Evolutionary conservation across 495 filamentous ascomycete genomes (phyloP), one percentile per base, ranked within the genome.

Genomic region (Eremomyces bilateralis): DNA sequence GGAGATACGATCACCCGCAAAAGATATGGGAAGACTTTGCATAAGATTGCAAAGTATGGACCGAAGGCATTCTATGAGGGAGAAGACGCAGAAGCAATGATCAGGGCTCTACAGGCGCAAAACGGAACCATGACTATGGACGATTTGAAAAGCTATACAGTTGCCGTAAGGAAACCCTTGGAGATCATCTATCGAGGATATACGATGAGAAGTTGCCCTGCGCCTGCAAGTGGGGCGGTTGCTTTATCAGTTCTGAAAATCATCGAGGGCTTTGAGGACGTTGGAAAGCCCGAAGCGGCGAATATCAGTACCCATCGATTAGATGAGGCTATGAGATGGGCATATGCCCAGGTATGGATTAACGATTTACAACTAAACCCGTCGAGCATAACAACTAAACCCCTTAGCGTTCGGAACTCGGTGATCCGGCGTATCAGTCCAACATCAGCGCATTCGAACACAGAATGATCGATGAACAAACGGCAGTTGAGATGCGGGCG

Each of bases 241-340:
- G 69, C 65, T 6, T 53, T 85, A 36, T 71, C 64, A 37, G 67
- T 75, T 3, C 53, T 94, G 42, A 91, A 88, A 44, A 79, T 73
- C 10, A 56, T 90, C 41, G 70, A 77, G 42, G 74, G 77, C 0
- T 94, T 80, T 44, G 45, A 60, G 3, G 58, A 50, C 4, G 61
- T 80, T 34, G 72, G 70, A 17, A 41, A 56, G 19, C 53, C 62
- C 17, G 44, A 58, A 8, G 59, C 51, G 15, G 41, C 73, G 8
- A 71, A 77, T 35, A 37, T 72, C 1, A 83, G 69, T 15, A 73
- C 73, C 1, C 84, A 93, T 54, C 67, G 81, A 3, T 60, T 92
- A 35, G 71, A 80, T 39, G 84, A 94, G 54, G 75, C 78, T 2
- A 81, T 88, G 50, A 67, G 82, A 13, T 92, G 85, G 53, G 80